Evolutionary conservation across 2,329 filamentous ascomycete genomes (phyloP), one percentile per base, ranked within the genome.

Genomic region (Onygenales sp.): DNA sequence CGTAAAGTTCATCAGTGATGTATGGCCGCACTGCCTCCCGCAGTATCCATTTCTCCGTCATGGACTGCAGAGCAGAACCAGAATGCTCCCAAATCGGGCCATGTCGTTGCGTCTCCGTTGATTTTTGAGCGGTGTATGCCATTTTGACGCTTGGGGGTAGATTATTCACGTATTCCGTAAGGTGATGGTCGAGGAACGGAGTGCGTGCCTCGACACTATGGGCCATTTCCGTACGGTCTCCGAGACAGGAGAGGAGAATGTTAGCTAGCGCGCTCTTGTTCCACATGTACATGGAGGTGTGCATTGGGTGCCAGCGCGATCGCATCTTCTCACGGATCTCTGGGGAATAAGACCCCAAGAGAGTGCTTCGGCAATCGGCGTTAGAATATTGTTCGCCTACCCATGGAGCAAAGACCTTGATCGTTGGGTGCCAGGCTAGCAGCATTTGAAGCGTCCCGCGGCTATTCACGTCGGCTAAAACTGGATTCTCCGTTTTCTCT

Each of bases 1-100:
- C 62, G 61, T 79, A 80, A 4, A 80, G 60, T 63, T 81, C 78
- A 11, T 75, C 64, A 0, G 77, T 77, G 53, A 80, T 71, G 57
- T 74, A 80, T 2, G 77, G 75, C 54, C 69, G 71, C 17, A 66
- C 69, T 0, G 77, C 78, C 58, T 81, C 73, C 2, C 75, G 72
- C 1, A 80, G 68, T 32, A 80, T 72, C 69, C 73, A 77, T 56
- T 81, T 79, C 63, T 79, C 76, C 1, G 60, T 61, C 42, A 75
- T 66, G 1, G 58, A 55, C 9, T 60, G 58, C 11, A 55, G 52
- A 6, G 44, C 45, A 1, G 55, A 41, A 6, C 55, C 52, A 43
- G 54, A 58, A 10, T 27, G 5, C 32, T 43, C 36, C 50, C 38
- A 43, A 32, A 53, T 4, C 21, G 27, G 17, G 6, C 17, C 51